Evolutionary conservation across 2,329 filamentous ascomycete genomes (phyloP), one percentile per base, ranked within the genome.

Genomic region (Rugonectria rugulosa): DNA sequence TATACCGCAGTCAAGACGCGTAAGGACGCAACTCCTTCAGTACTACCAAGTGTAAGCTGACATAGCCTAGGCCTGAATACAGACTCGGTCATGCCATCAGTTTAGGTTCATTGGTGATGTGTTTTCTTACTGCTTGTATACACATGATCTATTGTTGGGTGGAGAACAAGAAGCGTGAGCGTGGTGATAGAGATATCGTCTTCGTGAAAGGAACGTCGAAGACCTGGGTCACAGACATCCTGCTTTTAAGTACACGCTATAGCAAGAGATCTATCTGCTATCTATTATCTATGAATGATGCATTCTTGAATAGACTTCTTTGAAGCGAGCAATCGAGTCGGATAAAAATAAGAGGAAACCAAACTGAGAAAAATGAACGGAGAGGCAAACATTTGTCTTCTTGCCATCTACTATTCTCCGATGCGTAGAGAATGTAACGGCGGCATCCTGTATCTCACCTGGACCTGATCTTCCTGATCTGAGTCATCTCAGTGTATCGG

Each of bases 161-260:
- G 36, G 26, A 49, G 41, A 49, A 49, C 17, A 24, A 6, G 14
- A 41, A 49, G 36, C 34, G 45, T 20, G 46, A 41, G 20, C 46
- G 46, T 5, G 36, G 36, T 7, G 36, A 41, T 7, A 12, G 46
- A 11, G 36, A 41, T 11, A 37, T 19, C 19, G 29, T 9, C 27
- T 43, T 23, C 27, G 14, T 2, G 29, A 48, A 6, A 32, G 15
- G 14, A 38, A 38, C 8, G 26, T 31, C 4, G 20, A 24, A 12
- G 45, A 48, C 31, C 34, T 48, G 15, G 45, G 32, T 6, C 44
- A 47, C 17, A 40, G 45, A 9, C 45, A 38, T 40, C 45, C 32
- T 21, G 45, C 34, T 2, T 48, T 48, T 10, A 48, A 48, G 23
- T 38, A 40, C 11, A 48, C 34, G 2, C 7, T 46, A n/a, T 46